phyloP scores from a whole-genome alignment of 176 grass and related monocot genomes.

The Carex pumila region DNA sequence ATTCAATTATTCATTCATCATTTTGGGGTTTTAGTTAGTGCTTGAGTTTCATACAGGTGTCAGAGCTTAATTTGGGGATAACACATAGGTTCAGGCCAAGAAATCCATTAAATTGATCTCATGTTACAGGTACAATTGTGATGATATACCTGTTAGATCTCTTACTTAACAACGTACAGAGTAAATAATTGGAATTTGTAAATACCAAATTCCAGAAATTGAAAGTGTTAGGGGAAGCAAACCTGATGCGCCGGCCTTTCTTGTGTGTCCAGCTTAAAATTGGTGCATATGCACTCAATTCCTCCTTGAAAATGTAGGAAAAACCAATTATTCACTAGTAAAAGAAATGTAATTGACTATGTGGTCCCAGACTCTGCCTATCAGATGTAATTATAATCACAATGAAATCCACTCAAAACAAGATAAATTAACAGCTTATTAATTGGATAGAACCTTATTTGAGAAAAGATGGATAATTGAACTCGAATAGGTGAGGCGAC shows the following conservation, averaged over 20 bases:
- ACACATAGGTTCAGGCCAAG: not conserved
- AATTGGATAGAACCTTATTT: not conserved
- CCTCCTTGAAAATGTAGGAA: not conserved
- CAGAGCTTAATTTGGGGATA: not conserved
- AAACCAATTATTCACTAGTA: not conserved
- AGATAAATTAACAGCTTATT: not conserved
- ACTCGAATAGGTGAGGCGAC: not conserved
- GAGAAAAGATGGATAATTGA: not conserved
- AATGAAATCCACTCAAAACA: not conserved
- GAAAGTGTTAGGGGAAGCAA: not conserved
- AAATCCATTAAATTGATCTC: not conserved
- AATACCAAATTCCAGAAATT: not conserved
- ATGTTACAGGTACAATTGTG: not conserved
- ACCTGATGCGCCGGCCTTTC: constrained; percentile 4
- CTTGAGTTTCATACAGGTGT: not conserved
- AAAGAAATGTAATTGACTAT: not conserved
- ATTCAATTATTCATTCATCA: not conserved
- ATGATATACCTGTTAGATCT: not conserved
- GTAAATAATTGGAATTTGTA: not conserved
- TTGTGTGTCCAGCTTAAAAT: not conserved
- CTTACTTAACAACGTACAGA: not conserved
- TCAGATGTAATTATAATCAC: not conserved
- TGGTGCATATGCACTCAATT: not conserved
- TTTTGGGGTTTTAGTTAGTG: not conserved
- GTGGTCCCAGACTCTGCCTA: no score